These are phyloP conservation scores for Cordyceps sp. DNA, from an alignment of 2,329 filamentous ascomycete genomes.

Conservation along the genomic window DNA sequence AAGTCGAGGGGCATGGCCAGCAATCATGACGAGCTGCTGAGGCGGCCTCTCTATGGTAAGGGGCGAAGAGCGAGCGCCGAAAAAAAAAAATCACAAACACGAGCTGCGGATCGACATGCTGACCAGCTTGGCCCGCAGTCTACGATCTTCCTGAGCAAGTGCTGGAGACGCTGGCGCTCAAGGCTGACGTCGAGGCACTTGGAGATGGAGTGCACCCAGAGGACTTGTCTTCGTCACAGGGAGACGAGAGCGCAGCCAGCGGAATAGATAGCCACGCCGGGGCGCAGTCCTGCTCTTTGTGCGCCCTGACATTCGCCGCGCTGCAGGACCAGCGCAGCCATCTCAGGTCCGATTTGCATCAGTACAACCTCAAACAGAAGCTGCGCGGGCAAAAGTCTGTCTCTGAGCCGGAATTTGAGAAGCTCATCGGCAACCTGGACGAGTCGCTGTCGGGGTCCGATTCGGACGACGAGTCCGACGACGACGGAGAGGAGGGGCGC, in stretches of 20 bases:
- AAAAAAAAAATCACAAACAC: too few relatives aligned
- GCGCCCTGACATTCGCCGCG: slow-evolving; percentile 51
- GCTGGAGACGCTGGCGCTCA: slow-evolving; percentile 44
- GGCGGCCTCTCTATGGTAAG: slow-evolving; percentile 35
- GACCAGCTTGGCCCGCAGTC: slow-evolving; percentile 29
- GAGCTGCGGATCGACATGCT: too few relatives aligned
- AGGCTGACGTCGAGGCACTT: slow-evolving; percentile 13
- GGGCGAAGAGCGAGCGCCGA: too few relatives aligned
- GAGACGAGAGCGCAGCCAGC: slow-evolving; percentile 8
- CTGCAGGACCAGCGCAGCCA: slow-evolving; percentile 74
- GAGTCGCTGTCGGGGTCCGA: slow-evolving; percentile 87
- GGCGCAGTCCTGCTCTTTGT: slow-evolving; percentile 68
- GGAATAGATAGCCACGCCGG: slow-evolving; percentile 27
- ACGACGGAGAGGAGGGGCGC: slow-evolving; percentile 37
- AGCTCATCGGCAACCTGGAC: slow-evolving; percentile 68
- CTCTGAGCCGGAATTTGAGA: slow-evolving; percentile 71
- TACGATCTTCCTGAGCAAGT: slow-evolving; percentile 71
- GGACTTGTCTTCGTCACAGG: background rate
- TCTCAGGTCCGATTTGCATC: slow-evolving; percentile 77
- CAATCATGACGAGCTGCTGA: slow-evolving; percentile 24
- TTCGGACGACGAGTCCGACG: slow-evolving; percentile 52
- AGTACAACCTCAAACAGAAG: slow-evolving; percentile 90
- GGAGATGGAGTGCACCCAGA: background rate
- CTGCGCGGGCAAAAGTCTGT: slow-evolving; percentile 57
- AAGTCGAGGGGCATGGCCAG: slow-evolving; percentile 4